Base-by-base conservation (phyloP, 495 filamentous ascomycete genomes). In the Penicillium pulvis region DNA sequence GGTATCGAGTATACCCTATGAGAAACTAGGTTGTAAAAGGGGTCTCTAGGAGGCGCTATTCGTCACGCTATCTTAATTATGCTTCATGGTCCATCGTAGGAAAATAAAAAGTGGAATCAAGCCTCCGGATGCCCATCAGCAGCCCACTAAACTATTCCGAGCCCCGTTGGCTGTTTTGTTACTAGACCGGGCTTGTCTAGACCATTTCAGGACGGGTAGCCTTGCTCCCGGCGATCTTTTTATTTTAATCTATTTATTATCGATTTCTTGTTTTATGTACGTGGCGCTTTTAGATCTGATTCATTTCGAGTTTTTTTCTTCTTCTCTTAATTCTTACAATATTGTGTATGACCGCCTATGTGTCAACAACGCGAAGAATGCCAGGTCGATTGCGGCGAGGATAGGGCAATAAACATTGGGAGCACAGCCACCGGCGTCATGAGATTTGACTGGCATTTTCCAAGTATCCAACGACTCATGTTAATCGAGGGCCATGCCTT, bases 391-490 rank as follows among this genome's bases (percentile, higher is more conserved):
- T 51, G n/a, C 17, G n/a, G n/a, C 20, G 20, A 47, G 17, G 20
- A 28, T 36, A 41, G 14, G 39, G 39, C 14, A 10, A 45, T 24
- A 45, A 47, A 28, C 10, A 24, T 23, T 26, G 10, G 16, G 39
- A 41, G 39, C 20, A 64, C 58, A 64, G 64, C 64, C 64, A 64
- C 64, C 39, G 55, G 58, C 61, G 61, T 67, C 64, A 67, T 28
- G 44, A 16, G 44, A 41, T 8, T 41, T 41, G 4, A 7, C 28
- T 28, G 39, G 39, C 39, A 41, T 41, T 41, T 41, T 41, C 14
- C 16, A 41, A 17, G 14, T 41, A 41, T 41, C n/a, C 39, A n/a
- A 36, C 0, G 28, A 28, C 26, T 28, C 9, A 11, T 14, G 12
- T 36, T 14, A 36, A 36, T 36, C 9, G 33, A 36, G 33, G 33